Evolutionary conservation across 2,329 filamentous ascomycete genomes (phyloP), one percentile per base, ranked within the genome.

Genomic region (Paraconiothyrium sp.): DNA sequence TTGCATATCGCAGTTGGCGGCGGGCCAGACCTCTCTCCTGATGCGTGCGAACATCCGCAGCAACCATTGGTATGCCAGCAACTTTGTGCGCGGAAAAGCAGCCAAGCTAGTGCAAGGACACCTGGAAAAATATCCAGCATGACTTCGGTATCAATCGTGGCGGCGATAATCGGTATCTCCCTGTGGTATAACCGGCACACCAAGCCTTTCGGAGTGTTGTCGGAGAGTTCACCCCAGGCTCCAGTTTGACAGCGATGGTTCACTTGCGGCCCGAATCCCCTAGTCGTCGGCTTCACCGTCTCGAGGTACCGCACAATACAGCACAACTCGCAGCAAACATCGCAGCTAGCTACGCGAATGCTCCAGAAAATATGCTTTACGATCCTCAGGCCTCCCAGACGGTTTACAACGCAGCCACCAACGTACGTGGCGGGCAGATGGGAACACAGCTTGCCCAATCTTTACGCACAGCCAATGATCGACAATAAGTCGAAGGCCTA

Each of bases 331-430:
- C 24, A 44, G 22, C 3, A 51, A 41, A n/a, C n/a, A 27, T 32
- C 27, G 54, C 30, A 44, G 14, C 8, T 11, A 27, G 10, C 27
- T 39, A 24, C 16, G 5, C 37, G 14, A 16, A 22, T 34, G 20
- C 2, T 6, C 39, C 22, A 3, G 10, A 2, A 16, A 13, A 20
- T 41, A 3, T 27, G 30, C 3, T 30, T 10, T 35, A 4, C 46
- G 4, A 20, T 11, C 37, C 22, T 55, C 51, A 49, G 50, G 57
- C 43, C 41, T 47, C 32, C 50, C 57, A 50, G 32, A 49, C 57
- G 50, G 43, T 51, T 16, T 24, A 13, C 43, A 35, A 20, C 5
- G 4, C 14, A 48, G 34, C 16, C 22, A 11, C 39, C 30, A 8
- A 30, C 27, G n/a, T 39, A 39, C 10, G 47, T 14, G 46, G 46